Evolutionary conservation across 2,329 filamentous ascomycete genomes (phyloP).

Genomic region (Alternaria sp.): DNA sequence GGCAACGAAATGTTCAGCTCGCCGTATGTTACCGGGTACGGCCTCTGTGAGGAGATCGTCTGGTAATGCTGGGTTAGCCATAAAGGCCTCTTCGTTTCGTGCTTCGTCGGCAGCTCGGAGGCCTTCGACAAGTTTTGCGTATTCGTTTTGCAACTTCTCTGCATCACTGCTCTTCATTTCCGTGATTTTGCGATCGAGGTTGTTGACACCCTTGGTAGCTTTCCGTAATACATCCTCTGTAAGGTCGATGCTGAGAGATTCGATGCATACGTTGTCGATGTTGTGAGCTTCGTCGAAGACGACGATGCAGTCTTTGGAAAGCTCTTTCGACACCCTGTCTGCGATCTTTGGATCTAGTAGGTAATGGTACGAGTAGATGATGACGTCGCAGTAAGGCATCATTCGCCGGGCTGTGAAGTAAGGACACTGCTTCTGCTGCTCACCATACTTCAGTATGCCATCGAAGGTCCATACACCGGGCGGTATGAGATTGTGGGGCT

Average conservation of each 20-base stretch:
- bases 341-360: conserved; percentile 97
- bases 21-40: conserved; percentile 92
- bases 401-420: conserved; percentile 96
- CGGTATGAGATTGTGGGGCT: conserved; percentile 93
- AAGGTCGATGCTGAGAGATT: conserved; percentile 94
- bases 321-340: conserved; percentile 90
- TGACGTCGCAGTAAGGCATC: conserved; percentile 99
- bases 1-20: conserved; percentile 94
- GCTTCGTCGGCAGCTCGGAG: conserved; percentile 88
- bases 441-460: conserved; percentile 85
- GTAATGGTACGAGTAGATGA: conserved; percentile 99
- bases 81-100: conserved; percentile 92
- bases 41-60: conserved; percentile 96
- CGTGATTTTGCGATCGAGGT: conserved; percentile 86
- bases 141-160: conserved; percentile 93
- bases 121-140: conserved; percentile 93
- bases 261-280: conserved; percentile 99
- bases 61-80: conserved; percentile 93
- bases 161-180: conserved; percentile 98
- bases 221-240: conserved; percentile 94
- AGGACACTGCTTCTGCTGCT: conserved; percentile 95
- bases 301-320: conserved; percentile 98
- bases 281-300: conserved; percentile 99
- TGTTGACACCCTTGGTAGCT: conserved; percentile 88
- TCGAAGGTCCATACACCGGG: conserved; percentile 97